Conservation (phyloP, 805 yeast genomes). For the Candida loeiensis region DNA sequence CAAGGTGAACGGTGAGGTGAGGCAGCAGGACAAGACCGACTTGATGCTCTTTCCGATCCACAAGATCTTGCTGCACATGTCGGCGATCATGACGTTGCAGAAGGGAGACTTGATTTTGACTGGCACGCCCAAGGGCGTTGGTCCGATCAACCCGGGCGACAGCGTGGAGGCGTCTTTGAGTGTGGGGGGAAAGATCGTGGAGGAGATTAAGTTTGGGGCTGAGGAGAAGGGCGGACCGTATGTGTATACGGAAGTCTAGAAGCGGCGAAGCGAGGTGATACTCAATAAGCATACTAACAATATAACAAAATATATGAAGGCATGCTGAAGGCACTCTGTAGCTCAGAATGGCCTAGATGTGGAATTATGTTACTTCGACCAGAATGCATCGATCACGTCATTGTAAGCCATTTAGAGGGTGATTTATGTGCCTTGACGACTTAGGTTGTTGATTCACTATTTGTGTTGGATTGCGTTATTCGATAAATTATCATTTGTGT, state of each 20-base stretch:
- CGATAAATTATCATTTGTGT: too few species aligned
- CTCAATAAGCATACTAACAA: too few species aligned
- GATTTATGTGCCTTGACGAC: too few species aligned
- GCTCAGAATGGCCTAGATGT: too few species aligned
- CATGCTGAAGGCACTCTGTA: too few species aligned
- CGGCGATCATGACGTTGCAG: constrained; percentile 85
- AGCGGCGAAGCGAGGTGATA: neutral
- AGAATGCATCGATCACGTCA: too few species aligned
- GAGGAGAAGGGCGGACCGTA: constrained; percentile 49
- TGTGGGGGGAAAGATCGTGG: constrained; percentile 54
- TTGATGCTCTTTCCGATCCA: constrained; percentile 90
- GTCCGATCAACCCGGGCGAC: constrained; percentile 78
- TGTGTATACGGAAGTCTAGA: constrained; percentile 29
- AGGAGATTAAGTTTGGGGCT: constrained; percentile 52
- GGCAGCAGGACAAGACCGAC: constrained; percentile 71
- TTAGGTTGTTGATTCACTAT: too few species aligned
- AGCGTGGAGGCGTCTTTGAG: constrained; percentile 58
- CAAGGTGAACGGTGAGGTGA: constrained; percentile 63
- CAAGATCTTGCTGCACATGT: constrained; percentile 72
- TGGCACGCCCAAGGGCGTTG: constrained; percentile 99
- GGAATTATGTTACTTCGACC: too few species aligned
- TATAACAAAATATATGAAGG: too few species aligned
- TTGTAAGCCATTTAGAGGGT: too few species aligned
- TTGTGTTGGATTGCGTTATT: too few species aligned
- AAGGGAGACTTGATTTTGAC: constrained; percentile 90